Conservation (phyloP, 495 filamentous ascomycete species). For the Aspergillus funiculosus region DNA sequence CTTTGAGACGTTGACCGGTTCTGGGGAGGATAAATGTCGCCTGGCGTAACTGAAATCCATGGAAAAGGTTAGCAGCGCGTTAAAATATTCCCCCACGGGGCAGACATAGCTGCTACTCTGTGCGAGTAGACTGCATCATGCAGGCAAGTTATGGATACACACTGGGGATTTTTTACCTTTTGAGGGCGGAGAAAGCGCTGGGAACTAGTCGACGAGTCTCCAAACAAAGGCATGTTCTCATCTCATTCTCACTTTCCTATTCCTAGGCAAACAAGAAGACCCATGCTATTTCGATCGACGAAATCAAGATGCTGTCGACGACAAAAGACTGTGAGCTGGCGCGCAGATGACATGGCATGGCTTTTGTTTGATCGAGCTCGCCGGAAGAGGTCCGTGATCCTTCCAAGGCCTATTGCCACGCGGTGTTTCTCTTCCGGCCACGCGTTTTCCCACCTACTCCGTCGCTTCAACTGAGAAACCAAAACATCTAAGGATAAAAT, state of each 20-base stretch:
- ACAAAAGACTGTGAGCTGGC: not conserved
- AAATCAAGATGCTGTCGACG: not conserved
- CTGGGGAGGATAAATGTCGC: slow-evolving; percentile 48
- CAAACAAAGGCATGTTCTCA: slow-evolving; percentile 28
- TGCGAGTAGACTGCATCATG: no score
- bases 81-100: not conserved
- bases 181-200: slow-evolving; percentile 38
- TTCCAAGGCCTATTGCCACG: slow-evolving; percentile 12
- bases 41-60: slow-evolving; percentile 41
- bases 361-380: not conserved
- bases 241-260: slow-evolving; percentile 15
- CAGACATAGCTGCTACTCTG: not conserved
- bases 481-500: not conserved
- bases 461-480: no score
- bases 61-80: not conserved
- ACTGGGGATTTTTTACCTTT: slow-evolving; percentile 15
- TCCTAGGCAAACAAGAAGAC: not conserved
- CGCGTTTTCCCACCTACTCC: no score
- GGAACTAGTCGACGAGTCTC: slow-evolving; percentile 33
- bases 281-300: not conserved
- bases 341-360: slow-evolving; percentile 7
- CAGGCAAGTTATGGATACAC: not conserved
- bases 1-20: slow-evolving; percentile 50
- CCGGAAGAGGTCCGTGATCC: not conserved
- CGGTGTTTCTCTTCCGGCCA: not conserved